These are phyloP conservation scores for Heimioporus sp. DNA, from an alignment of 768 basidiomycete species.

Conservation along the genomic window DNA sequence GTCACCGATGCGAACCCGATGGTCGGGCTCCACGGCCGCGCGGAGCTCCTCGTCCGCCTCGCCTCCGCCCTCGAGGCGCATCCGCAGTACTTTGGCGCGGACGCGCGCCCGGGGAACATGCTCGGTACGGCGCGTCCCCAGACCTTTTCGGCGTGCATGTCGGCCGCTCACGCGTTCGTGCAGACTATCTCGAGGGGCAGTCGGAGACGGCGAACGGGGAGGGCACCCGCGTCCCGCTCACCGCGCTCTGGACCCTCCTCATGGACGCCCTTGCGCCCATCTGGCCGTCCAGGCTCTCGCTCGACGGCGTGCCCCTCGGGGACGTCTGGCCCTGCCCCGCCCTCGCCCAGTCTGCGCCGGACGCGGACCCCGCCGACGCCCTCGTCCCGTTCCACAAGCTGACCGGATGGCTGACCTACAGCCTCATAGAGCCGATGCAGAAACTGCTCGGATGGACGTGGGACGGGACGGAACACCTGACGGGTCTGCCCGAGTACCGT, in stretches of 20 bases:
- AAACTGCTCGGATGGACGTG: conserved; percentile 76
- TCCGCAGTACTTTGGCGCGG: conserved; percentile 68
- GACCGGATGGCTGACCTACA: conserved; percentile 91
- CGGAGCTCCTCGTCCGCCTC: conserved; percentile 72
- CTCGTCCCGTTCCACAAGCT: conserved; percentile 96
- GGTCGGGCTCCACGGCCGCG: conserved; percentile 86
- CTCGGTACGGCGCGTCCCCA: conserved; percentile 50
- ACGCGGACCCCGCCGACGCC: conserved; percentile 36
- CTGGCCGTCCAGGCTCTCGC: conserved; percentile 77
- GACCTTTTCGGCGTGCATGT: no score
- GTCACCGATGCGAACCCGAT: conserved; percentile 77
- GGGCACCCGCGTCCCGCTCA: conserved; percentile 56
- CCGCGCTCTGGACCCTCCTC: conserved; percentile 78
- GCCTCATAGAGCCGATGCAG: conserved; percentile 81
- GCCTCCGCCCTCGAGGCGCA: conserved; percentile 64
- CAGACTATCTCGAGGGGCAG: conserved; percentile 68
- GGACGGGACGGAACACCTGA: conserved; percentile 81
- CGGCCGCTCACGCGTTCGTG: no score
- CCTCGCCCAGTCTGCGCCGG: conserved; percentile 34
- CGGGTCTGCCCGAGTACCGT: conserved; percentile 93
- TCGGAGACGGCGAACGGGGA: conserved; percentile 43
- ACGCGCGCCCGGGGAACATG: conserved; percentile 79
- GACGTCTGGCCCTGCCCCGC: conserved; percentile 91
- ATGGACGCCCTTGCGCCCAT: conserved; percentile 82
- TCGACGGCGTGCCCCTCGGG: conserved; percentile 73